Evolutionary conservation across 352 stramenopile genomes (phyloP).

Genomic region (Globisporangium spinosum): DNA sequence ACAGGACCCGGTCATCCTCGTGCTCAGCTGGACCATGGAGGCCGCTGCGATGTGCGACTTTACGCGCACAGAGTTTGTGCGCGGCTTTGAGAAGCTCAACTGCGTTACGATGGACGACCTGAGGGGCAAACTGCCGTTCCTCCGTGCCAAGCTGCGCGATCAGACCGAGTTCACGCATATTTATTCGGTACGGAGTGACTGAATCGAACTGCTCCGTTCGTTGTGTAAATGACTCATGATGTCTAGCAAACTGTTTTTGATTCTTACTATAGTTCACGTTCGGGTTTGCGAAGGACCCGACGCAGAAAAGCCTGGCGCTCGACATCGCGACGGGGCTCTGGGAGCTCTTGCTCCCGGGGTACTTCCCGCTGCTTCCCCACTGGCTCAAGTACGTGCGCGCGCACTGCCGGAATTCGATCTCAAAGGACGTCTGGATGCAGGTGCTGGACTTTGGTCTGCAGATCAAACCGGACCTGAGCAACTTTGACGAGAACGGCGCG

Average conservation of each 20-base stretch:
- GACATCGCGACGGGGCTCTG: conserved; percentile 72
- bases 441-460: conserved; percentile 79
- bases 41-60: conserved; percentile 76
- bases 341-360: conserved; percentile 60
- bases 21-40: conserved; percentile 78
- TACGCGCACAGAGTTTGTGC: conserved; percentile 65
- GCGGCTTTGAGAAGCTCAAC: conserved; percentile 64
- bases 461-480: conserved; percentile 66
- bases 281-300: conserved; percentile 77
- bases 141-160: conserved; percentile 50
- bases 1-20: conserved; percentile 78
- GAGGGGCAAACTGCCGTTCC: conserved; percentile 37
- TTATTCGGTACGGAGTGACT: conserved; percentile 58
- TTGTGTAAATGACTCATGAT: background rate
- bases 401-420: conserved; percentile 74
- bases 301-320: conserved; percentile 74
- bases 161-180: conserved; percentile 58
- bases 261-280: conserved; percentile 62
- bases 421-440: conserved; percentile 84
- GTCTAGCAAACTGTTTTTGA: conserved; percentile 1
- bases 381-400: conserved; percentile 67
- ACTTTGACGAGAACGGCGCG: conserved; percentile 85
- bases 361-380: conserved; percentile 62
- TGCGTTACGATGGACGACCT: conserved; percentile 60
- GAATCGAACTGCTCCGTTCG: background rate